Conservation (phyloP, 176 grass and related monocot species). For the Oryza punctata region DNA sequence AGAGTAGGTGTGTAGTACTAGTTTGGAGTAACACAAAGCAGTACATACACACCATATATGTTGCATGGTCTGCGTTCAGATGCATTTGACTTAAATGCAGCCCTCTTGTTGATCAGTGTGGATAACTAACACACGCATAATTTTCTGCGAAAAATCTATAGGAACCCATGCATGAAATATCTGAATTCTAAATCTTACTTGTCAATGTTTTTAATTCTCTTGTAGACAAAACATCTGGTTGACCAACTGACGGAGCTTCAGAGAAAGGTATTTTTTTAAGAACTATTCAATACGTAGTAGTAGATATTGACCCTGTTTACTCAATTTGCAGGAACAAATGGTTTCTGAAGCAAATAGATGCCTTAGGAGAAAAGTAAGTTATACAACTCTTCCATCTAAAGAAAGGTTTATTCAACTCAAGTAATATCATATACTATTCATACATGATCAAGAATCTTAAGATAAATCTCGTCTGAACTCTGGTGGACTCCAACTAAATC, state of each 20-base stretch:
- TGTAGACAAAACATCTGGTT: conserved; percentile 76
- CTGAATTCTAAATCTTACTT: background rate
- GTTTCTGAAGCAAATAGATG: conserved; percentile 76
- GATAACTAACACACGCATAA: background rate
- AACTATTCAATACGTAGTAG: background rate
- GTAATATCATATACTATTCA: background rate
- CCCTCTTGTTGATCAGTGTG: background rate
- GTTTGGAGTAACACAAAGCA: background rate
- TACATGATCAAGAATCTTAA: background rate
- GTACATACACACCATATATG: background rate
- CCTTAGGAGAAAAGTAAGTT: conserved; percentile 85
- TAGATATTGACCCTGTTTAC: background rate
- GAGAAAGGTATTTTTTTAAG: conserved; percentile 52
- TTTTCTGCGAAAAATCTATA: background rate
- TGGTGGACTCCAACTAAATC: background rate
- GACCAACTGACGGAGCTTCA: conserved; percentile 69
- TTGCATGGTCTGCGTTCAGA: background rate
- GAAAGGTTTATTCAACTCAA: conserved; percentile 44
- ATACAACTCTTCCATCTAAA: conserved; percentile 17
- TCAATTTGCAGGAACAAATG: conserved; percentile 73
- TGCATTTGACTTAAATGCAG: background rate
- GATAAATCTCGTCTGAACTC: background rate
- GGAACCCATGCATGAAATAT: background rate
- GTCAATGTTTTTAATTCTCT: conserved; percentile 4
- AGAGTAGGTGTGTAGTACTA: too few species aligned